Evolutionary conservation across 2,329 filamentous ascomycete genomes (phyloP).

Genomic region (Scleromitrula shiraiana): DNA sequence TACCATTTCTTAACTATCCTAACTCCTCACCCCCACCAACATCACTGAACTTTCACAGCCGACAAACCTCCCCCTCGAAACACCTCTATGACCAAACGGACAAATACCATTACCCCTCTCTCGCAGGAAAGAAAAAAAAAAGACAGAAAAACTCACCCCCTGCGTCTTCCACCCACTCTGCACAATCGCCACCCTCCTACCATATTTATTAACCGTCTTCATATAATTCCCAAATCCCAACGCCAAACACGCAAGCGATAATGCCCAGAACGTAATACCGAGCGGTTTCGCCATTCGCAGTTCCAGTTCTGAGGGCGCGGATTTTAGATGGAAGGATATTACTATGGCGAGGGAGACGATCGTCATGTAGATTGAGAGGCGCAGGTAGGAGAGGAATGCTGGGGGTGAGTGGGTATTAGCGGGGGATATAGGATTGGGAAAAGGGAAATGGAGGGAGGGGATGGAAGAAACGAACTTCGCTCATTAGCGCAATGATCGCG

Average conservation of each 20-base stretch:
- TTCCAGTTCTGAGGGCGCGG: conserved; percentile 62
- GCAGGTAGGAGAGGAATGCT: conserved; percentile 84
- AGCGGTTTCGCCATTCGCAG: conserved; percentile 72
- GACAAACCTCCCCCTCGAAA: neutral
- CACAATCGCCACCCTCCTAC: conserved; percentile 69
- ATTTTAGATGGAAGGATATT: conserved; percentile 84
- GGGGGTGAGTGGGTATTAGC: too few relatives aligned
- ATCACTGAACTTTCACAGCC: neutral
- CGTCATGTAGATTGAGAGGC: conserved; percentile 83
- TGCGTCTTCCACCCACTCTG: conserved; percentile 94
- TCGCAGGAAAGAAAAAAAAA: neutral
- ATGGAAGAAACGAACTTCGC: conserved; percentile 27
- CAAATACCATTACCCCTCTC: too few relatives aligned
- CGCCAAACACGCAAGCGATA: conserved; percentile 68
- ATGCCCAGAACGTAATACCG: conserved; percentile 78
- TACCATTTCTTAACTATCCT: too few relatives aligned
- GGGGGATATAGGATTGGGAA: neutral
- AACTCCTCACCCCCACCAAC: too few relatives aligned
- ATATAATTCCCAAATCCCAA: conserved; percentile 84
- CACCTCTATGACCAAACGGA: neutral
- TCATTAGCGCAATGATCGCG: conserved; percentile 47
- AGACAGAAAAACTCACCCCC: conserved; percentile 41
- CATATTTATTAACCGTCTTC: conserved; percentile 72
- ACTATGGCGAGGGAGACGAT: conserved; percentile 86
- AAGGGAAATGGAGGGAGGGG: neutral